Evolutionary conservation across 2,329 filamentous ascomycete genomes (phyloP), one percentile per base, ranked within the genome.

Genomic region (Sclerotinia subarctica): DNA sequence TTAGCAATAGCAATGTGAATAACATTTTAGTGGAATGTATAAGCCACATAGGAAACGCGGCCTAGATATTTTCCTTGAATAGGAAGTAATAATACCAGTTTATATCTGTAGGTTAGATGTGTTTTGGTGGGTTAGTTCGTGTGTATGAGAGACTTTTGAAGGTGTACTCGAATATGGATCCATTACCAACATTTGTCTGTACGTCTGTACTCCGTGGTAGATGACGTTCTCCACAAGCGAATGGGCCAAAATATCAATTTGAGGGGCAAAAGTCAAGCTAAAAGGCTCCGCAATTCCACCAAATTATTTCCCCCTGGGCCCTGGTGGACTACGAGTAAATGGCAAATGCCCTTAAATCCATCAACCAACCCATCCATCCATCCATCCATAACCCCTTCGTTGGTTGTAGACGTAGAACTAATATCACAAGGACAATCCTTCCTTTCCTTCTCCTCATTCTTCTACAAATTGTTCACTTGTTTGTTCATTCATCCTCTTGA

Each of bases 201-300:
- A n/a, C 35, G 2, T 38, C 38, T 13, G 38, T 38, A 38, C 10
- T 13, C 13, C 7, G 29, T 57, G 19, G 35, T 57, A 26, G 35
- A 58, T 58, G 54, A 58, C 54, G 54, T 44, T 57, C n/a, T 44
- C 35, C 54, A 42, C 35, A 57, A 57, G 54, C 54, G 54, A 57
- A 57, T 10, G 35, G 35, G 32, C 24, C 54, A 11, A 42, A 57
- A 24, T 42, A 24, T 42, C 7, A 42, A 42, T 26, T 58, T 21
- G 13, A 60, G 58, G 44, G 58, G 44, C 26, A 60, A 58, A 58
- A 26, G n/a, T 21, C 35, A 44, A 58, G 35, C 54, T 42, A 17
- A 38, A 42, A 44, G n/a, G 4, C 35, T 35, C 38, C 38, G 38
- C 38, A 42, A 42, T 24, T 49, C 46, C 21, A 49, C 46, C 46